Conservation (phyloP, 169 alveolate species). For the Babesia sp. region DNA sequence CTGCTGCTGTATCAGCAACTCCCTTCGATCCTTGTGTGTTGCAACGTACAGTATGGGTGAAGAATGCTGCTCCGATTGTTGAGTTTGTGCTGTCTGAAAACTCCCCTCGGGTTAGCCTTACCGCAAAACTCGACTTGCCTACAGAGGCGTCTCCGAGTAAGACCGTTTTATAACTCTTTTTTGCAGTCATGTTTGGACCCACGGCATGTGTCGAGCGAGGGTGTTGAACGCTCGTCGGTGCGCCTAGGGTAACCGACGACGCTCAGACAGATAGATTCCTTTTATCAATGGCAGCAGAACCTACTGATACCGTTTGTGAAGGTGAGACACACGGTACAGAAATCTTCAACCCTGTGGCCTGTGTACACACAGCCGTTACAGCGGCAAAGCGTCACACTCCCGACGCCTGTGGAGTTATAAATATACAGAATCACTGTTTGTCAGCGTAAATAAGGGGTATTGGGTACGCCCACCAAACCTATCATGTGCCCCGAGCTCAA, state of each 20-base stretch:
- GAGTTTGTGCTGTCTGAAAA: slow-evolving; percentile 87
- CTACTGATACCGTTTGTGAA: no score
- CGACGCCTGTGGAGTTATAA: background rate
- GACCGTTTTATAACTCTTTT: slow-evolving; percentile 84
- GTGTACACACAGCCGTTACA: slow-evolving; percentile 2
- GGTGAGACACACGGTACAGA: slow-evolving; percentile 4
- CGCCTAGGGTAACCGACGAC: background rate
- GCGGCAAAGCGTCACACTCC: background rate
- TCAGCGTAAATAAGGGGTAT: background rate
- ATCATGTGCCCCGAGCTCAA: slow-evolving; percentile 6
- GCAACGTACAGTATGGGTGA: slow-evolving; percentile 75
- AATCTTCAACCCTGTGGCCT: slow-evolving; percentile 1
- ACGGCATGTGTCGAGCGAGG: background rate
- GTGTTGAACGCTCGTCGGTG: background rate
- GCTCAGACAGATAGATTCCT: background rate
- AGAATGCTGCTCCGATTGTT: slow-evolving; percentile 89
- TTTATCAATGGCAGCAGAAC: no score
- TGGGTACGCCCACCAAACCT: background rate
- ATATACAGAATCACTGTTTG: background rate
- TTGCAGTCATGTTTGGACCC: slow-evolving; percentile 44
- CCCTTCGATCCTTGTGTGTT: slow-evolving; percentile 3
- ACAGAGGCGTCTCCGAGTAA: slow-evolving; percentile 89
- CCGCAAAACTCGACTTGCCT: slow-evolving; percentile 89
- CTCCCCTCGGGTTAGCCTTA: slow-evolving; percentile 86
- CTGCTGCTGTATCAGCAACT: background rate